phyloP scores from a whole-genome alignment of 495 filamentous ascomycete genomes.

The Pyrenula aspistea region DNA sequence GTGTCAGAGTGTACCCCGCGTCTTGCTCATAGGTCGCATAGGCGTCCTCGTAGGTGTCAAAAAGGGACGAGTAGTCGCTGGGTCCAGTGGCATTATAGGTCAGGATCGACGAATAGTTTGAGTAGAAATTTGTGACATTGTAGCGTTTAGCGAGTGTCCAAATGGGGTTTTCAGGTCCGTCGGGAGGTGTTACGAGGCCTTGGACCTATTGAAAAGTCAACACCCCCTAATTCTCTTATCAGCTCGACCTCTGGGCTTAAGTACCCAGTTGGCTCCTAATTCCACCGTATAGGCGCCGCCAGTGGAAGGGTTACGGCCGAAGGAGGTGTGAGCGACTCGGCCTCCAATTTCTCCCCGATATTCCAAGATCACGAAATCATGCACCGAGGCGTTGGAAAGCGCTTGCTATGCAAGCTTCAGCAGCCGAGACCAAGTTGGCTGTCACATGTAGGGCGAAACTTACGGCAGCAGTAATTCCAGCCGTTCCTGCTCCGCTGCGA shows the following conservation, averaged over 20 bases:
- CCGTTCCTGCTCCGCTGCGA: conserved; percentile 43
- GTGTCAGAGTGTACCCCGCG: conserved; percentile 42
- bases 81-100: conserved; percentile 48
- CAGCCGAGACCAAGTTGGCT: conserved; percentile 3
- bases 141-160: conserved; percentile 60
- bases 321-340: conserved; percentile 40
- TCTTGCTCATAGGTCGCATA: conserved; percentile 37
- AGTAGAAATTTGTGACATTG: conserved; percentile 46
- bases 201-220: conserved; percentile 33
- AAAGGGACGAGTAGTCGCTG: conserved; percentile 33
- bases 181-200: conserved; percentile 40
- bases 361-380: conserved; percentile 62
- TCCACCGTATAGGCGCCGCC: conserved; percentile 51
- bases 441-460: conserved; percentile 17
- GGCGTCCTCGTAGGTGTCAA: conserved; percentile 40
- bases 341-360: conserved; percentile 53
- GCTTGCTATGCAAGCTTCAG: conserved; percentile 37
- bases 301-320: conserved; percentile 35
- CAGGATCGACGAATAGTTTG: conserved; percentile 46
- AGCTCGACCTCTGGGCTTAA: neutral
- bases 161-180: conserved; percentile 55
- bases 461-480: conserved; percentile 61
- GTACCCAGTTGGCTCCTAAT: conserved; percentile 57
- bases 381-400: conserved; percentile 47
- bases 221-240: neutral